phyloP scores from a whole-genome alignment of 352 stramenopile genomes.

The Pythium phragmitis region DNA sequence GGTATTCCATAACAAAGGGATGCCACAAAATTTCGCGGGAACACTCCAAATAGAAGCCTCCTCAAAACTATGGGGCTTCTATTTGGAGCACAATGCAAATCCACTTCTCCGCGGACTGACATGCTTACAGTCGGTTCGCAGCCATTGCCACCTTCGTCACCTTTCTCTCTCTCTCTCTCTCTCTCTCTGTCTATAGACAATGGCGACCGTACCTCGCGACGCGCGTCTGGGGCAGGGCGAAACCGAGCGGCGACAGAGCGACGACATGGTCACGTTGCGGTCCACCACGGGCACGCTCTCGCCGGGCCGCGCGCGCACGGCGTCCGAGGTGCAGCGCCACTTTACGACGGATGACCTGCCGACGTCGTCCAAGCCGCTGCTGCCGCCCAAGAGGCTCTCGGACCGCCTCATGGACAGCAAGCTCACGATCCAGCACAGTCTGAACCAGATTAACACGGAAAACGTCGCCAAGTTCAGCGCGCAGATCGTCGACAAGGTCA shows the following conservation, averaged over 20 bases:
- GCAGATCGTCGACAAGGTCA: constrained; percentile 61
- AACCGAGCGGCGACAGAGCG: constrained; percentile 17
- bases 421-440: constrained; percentile 53
- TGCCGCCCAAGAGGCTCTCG: constrained; percentile 32
- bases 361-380: constrained; percentile 44
- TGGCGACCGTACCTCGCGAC: constrained; percentile 32
- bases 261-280: constrained; percentile 30
- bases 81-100: constrained; percentile 6
- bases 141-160: constrained; percentile 17
- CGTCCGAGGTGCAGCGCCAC: constrained; percentile 36
- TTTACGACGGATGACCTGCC: constrained; percentile 83
- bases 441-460: constrained; percentile 57
- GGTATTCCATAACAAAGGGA: neutral
- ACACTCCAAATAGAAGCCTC: constrained; percentile 16
- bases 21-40: neutral
- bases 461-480: constrained; percentile 43
- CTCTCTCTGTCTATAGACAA: neutral
- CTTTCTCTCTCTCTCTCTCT: neutral
- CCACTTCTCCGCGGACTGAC: constrained; percentile 12
- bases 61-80: neutral
- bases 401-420: constrained; percentile 30
- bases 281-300: constrained; percentile 46
- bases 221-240: constrained; percentile 26
- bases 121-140: constrained; percentile 14
- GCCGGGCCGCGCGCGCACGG: constrained; percentile 25